Percentiles rank a stretch among this genome's conserved stretches.
Evolutionary conservation across 768 basidiomycete genomes (phyloP).

Genomic region (Pleurotus djamor): DNA sequence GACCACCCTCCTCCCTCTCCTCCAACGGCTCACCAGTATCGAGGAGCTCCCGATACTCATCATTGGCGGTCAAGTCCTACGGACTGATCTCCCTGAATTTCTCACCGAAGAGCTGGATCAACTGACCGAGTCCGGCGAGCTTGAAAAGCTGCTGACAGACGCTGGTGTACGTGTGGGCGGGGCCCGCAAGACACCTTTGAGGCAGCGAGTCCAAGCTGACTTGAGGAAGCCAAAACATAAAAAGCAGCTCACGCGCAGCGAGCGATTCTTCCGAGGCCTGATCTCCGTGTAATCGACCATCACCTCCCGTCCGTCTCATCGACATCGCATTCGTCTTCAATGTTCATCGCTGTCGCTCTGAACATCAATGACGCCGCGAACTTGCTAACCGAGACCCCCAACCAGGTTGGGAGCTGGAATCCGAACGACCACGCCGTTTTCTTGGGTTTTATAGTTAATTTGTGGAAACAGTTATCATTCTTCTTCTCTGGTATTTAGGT

Average conservation of each 20-base stretch:
- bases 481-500: no score
- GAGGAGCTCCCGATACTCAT: slow-evolving; percentile 64
- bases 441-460: no score
- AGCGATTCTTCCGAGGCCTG: background rate
- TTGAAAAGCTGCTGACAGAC: slow-evolving; percentile 43
- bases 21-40: slow-evolving; percentile 55
- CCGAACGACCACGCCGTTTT: no score
- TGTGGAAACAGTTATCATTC: no score
- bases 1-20: slow-evolving; percentile 56
- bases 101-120: slow-evolving; percentile 58
- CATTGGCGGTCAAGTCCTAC: slow-evolving; percentile 50
- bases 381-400: no score
- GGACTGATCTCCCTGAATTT: slow-evolving; percentile 10
- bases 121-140: slow-evolving; percentile 46
- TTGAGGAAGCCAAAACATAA: background rate
- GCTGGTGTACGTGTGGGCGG: slow-evolving; percentile 59
- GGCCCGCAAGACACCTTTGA: slow-evolving; percentile 9
- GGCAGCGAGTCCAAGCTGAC: background rate
- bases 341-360: no score
- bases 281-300: background rate
- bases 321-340: no score
- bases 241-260: background rate
- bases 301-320: no score
- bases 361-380: no score
- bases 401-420: no score